These are phyloP conservation scores for Solanum gracilifrons DNA, from an alignment of 257 asterid species.

Conservation along the genomic window DNA sequence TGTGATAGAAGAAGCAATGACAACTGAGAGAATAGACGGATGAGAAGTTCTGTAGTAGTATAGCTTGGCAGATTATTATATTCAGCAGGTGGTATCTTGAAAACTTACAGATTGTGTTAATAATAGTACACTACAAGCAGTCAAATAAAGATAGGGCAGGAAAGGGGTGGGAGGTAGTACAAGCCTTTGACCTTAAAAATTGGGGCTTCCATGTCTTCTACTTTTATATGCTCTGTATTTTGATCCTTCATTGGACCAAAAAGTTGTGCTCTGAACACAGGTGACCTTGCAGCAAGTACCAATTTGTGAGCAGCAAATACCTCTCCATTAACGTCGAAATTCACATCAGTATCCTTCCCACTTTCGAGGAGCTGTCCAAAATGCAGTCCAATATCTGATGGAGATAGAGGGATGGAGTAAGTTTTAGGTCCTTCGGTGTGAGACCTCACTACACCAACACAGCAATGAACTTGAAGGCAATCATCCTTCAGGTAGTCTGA, in stretches of 20 bases:
- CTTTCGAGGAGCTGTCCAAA: slow-evolving; percentile 77
- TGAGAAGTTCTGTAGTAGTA: not conserved
- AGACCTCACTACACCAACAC: slow-evolving; percentile 86
- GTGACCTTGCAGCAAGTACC: slow-evolving; percentile 94
- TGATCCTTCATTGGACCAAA: slow-evolving; percentile 97
- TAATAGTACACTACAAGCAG: not conserved
- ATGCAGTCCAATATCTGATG: slow-evolving; percentile 79
- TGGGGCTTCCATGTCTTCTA: slow-evolving; percentile 82
- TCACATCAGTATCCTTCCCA: slow-evolving; percentile 63
- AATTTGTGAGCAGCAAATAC: slow-evolving; percentile 71
- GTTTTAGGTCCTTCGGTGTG: slow-evolving; percentile 80
- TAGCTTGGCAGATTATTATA: not conserved
- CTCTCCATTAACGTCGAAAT: slow-evolving; percentile 68
- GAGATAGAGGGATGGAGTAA: slow-evolving; percentile 61
- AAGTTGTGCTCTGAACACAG: slow-evolving; percentile 87
- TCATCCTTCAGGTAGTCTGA: slow-evolving; percentile 88
- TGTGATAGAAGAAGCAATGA: not conserved
- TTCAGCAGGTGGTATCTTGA: not conserved
- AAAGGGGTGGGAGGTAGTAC: not conserved
- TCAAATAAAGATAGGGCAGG: not conserved
- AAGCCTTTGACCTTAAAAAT: slow-evolving; percentile 59
- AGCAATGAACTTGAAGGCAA: slow-evolving; percentile 78
- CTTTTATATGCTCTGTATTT: slow-evolving; percentile 41
- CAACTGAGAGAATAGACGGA: not conserved
- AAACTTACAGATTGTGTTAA: not conserved